Evolutionary conservation across 139 green algal genomes (phyloP), one percentile per base, ranked within the genome.

Genomic region (Haematococcus sp.): DNA sequence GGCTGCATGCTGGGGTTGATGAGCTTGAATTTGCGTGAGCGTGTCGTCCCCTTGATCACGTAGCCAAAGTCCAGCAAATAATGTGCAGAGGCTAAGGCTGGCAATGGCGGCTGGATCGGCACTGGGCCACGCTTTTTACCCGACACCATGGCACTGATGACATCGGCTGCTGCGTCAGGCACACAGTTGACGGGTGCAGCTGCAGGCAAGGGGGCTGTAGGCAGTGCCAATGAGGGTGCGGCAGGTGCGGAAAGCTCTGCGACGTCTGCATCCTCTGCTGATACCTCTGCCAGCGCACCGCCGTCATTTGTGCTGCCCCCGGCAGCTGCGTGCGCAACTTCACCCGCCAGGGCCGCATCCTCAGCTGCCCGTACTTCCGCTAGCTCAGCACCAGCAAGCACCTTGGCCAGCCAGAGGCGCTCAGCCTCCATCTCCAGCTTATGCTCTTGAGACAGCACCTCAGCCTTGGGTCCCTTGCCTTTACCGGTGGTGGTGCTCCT

Each of bases 11-110:
- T 83, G 58, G 80, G 83, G 81, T 95, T 95, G 35, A 80, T 81
- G 44, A 93, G 51, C 52, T 83, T 83, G 77, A 95, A 91, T 43
- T 85, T 89, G 22, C 78, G 68, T 49, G 72, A 77, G 16, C 43
- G 55, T 7, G 61, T 73, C 13, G 82, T 86, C 49, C 89, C 91
- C 81, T 92, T 93, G 61, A 84, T 80, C 4, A 93, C 83, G 75
- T 81, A 79, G 17, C 91, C 91, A 86, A 94, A 93, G 86, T 96
- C 91, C 55, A 91, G 60, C 44, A 92, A 23, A 61, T 94, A 96
- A 54, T 88, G 76, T 19, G 84, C 76, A 64, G 71, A 70, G 15
- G 78, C 71, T 22, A 88, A 71, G 1, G 70, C 33, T 30, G 71
- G 74, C 55, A 83, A 27, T 30, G 49, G 31, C 11, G 81, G 68